phyloP scores from a whole-genome alignment of 202 grass and related monocot genomes.

The Cymbopogon flexuosus region DNA sequence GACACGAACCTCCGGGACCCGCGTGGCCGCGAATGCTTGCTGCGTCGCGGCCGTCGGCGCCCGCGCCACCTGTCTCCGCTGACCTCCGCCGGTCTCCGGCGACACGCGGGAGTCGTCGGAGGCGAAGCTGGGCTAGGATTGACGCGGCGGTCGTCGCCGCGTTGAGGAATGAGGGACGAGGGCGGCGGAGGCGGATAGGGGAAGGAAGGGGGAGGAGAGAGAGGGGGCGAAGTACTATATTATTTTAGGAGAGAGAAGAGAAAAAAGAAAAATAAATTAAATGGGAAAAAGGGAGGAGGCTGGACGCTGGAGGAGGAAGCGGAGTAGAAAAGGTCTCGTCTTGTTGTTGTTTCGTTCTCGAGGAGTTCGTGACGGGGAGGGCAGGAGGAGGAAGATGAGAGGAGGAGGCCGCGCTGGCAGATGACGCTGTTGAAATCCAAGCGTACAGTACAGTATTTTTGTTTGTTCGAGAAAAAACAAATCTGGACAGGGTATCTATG shows the following conservation, averaged over 20 bases:
- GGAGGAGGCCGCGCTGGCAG: not conserved
- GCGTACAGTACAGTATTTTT: too few relatives aligned
- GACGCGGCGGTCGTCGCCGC: slow-evolving; percentile 29
- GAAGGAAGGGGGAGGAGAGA: too few relatives aligned
- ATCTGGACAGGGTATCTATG: not conserved
- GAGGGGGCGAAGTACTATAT: too few relatives aligned
- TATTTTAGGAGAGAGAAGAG: not conserved
- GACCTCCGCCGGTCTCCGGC: not conserved
- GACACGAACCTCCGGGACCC: slow-evolving; percentile 19
- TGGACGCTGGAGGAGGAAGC: not conserved
- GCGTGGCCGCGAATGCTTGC: slow-evolving; percentile 31
- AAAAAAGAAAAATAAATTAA: not conserved
- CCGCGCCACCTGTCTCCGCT: not conserved
- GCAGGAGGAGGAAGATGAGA: not conserved
- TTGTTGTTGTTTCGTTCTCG: too few relatives aligned
- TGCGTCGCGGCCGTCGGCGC: not conserved
- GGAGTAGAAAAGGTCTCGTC: slow-evolving; percentile 16
- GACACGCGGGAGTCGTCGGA: not conserved
- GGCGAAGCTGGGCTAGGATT: not conserved
- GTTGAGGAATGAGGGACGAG: slow-evolving; percentile 8
- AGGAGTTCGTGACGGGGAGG: not conserved
- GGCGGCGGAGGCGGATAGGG: slow-evolving; percentile 38
- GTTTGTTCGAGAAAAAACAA: not conserved
- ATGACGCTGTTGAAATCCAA: not conserved
- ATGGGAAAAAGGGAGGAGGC: too few relatives aligned